Base-by-base conservation (phyloP, 1,284 basidiomycete genomes). In the Xerocomus amazonicus region DNA sequence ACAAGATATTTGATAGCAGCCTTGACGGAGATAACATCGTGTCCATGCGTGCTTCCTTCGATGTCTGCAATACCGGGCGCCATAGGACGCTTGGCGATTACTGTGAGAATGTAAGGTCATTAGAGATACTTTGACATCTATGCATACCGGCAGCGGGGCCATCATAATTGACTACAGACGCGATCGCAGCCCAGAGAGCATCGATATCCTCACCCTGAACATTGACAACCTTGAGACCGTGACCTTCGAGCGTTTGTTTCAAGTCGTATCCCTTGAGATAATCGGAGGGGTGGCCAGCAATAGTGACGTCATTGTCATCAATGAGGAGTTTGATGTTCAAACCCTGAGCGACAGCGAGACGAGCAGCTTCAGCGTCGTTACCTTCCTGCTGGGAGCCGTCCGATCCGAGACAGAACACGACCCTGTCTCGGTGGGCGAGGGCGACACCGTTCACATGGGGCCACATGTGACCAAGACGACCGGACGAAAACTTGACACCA, bases 361-460 rank as follows among this genome's bases (percentile, higher is more conserved):
- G 77, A 12, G 90, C 90, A 29, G 90, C 90, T 66, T 92, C 90
- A 3, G 90, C 90, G 57, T 92, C 89, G 62, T 92, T 86, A 28
- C 90, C 90, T 68, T 92, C 90, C 68, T 92, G 90, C 65, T 92
- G 90, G 9, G 89, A 90, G 17, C 90, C 90, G 62, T 92, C 90
- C 0, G 90, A 92, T 6, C 90, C 90, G 17, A 92, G 77, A 62
- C 85, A 80, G 71, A 92, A 90, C 14, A 91, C 74, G 43, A 78
- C 80, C 70, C 90, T 89, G 58, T 82, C 80, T 33, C 75, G 76
- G 71, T 92, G 81, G 34, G 88, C 90, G 46, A 92, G 68, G 4
- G 90, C 83, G 43, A 92, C 75, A 62, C 90, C 90, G 64, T 91
- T 92, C 50, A 91, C 84, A 53, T 87, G 68, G 0, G 87, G 81